Conservation (phyloP, 495 filamentous ascomycete species). For the Penicillium fimorum region DNA sequence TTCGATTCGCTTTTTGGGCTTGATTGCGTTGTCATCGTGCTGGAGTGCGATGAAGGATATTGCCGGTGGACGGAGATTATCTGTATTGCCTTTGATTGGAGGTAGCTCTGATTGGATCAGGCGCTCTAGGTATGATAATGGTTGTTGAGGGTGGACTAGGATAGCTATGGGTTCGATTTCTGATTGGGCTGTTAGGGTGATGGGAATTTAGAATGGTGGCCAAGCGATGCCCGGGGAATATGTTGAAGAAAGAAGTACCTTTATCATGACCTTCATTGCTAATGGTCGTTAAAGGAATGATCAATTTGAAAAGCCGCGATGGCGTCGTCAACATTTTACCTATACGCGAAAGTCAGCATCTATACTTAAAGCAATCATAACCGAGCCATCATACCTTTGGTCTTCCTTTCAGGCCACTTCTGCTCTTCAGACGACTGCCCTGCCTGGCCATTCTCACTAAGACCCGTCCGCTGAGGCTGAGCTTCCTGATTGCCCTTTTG, state of each 20-base stretch:
- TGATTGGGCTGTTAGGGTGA: conserved; percentile 44
- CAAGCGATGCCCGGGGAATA: neutral
- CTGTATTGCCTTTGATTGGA: conserved; percentile 55
- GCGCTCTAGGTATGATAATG: conserved; percentile 86
- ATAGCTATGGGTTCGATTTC: conserved; percentile 81
- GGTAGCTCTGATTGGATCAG: conserved; percentile 89
- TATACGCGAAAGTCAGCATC: conserved; percentile 28
- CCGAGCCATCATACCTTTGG: conserved; percentile 52
- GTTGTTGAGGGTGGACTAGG: conserved; percentile 88
- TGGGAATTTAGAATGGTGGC: conserved; percentile 7
- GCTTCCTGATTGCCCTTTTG: conserved; percentile 14
- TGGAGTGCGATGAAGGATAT: conserved; percentile 82
- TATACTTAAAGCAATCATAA: neutral
- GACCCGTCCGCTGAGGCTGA: conserved; percentile 9
- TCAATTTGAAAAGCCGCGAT: conserved; percentile 82
- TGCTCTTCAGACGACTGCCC: conserved; percentile 44
- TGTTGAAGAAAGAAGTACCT: conserved; percentile 42
- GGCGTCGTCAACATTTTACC: conserved; percentile 90
- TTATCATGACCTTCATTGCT: conserved; percentile 53
- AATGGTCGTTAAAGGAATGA: conserved; percentile 70
- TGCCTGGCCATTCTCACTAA: conserved; percentile 8
- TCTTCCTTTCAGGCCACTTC: conserved; percentile 53
- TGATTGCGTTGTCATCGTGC: conserved; percentile 58
- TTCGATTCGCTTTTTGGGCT: conserved; percentile 46
- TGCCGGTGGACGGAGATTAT: conserved; percentile 63